Conservation (phyloP, 2,329 filamentous ascomycete species). For the Colletotrichum sp. region DNA sequence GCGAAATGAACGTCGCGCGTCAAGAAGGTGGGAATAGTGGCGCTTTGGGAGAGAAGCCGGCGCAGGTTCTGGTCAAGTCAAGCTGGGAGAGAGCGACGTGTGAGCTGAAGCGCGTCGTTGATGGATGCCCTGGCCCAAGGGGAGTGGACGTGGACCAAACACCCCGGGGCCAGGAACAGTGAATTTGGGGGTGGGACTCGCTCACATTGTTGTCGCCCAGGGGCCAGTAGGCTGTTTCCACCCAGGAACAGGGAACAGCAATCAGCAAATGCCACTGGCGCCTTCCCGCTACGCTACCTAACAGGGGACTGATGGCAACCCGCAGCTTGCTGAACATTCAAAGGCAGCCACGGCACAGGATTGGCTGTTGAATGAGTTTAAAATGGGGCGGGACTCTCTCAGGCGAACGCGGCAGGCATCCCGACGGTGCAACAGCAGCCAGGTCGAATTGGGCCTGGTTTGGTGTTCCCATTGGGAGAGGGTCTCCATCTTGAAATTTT, state of each 20-base stretch:
- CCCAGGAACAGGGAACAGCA: not conserved
- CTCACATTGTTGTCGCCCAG: not conserved
- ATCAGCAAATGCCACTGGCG: not conserved
- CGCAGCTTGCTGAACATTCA: not conserved
- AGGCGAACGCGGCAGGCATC: not conserved
- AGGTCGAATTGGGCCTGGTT: not conserved
- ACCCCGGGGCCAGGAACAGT: not conserved
- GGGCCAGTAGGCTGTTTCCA: not conserved
- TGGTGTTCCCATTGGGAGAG: not conserved
- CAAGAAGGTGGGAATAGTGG: not conserved
- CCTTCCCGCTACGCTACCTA: not conserved
- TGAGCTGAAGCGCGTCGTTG: conserved; percentile 13
- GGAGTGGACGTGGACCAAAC: not conserved
- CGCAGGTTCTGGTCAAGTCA: not conserved
- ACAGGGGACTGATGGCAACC: not conserved
- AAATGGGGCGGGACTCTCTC: not conserved
- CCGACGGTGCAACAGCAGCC: not conserved
- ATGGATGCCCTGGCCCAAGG: not conserved
- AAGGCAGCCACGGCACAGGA: not conserved
- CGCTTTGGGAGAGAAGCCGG: not conserved
- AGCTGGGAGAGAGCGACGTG: not conserved
- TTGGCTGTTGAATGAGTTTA: not conserved
- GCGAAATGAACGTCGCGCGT: not conserved
- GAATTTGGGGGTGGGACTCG: not conserved
- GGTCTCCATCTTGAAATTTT: not conserved